Evolutionary conservation across 1,284 basidiomycete genomes (phyloP).

Genomic region (Testicularia cyperi): DNA sequence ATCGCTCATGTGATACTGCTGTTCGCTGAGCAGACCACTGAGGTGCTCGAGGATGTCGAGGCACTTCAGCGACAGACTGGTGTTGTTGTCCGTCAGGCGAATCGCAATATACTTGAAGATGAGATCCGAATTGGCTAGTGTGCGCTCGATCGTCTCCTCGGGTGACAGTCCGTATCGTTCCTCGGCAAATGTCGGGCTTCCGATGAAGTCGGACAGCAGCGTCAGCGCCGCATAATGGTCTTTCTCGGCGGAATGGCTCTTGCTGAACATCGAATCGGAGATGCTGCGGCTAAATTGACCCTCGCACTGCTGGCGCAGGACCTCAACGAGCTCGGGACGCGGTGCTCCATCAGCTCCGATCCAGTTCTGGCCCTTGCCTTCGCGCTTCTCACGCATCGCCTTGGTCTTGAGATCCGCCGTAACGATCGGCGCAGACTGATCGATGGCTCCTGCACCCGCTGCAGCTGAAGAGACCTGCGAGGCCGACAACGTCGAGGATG

Average conservation of each 20-base stretch:
- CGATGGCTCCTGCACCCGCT: slow-evolving; percentile 20
- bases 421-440: slow-evolving; percentile 66
- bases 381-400: slow-evolving; percentile 73
- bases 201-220: slow-evolving; percentile 75
- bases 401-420: slow-evolving; percentile 75
- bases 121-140: slow-evolving; percentile 86
- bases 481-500: slow-evolving; percentile 11
- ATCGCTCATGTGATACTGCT: slow-evolving; percentile 82
- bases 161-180: slow-evolving; percentile 67
- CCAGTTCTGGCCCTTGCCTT: slow-evolving; percentile 65
- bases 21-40: slow-evolving; percentile 70
- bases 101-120: slow-evolving; percentile 91
- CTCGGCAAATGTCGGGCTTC: slow-evolving; percentile 64
- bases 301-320: slow-evolving; percentile 89
- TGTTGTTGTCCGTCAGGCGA: slow-evolving; percentile 87
- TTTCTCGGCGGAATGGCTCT: slow-evolving; percentile 92
- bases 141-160: slow-evolving; percentile 70
- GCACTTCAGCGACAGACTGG: slow-evolving; percentile 83
- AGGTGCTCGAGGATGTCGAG: slow-evolving; percentile 83
- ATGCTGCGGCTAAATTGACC: slow-evolving; percentile 76
- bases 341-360: slow-evolving; percentile 73
- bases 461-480: too few relatives aligned
- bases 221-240: slow-evolving; percentile 81
- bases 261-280: slow-evolving; percentile 75
- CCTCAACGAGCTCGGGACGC: slow-evolving; percentile 82